Conservation (phyloP, 805 yeast genomes). For the Kregervanrija fluxuum region DNA sequence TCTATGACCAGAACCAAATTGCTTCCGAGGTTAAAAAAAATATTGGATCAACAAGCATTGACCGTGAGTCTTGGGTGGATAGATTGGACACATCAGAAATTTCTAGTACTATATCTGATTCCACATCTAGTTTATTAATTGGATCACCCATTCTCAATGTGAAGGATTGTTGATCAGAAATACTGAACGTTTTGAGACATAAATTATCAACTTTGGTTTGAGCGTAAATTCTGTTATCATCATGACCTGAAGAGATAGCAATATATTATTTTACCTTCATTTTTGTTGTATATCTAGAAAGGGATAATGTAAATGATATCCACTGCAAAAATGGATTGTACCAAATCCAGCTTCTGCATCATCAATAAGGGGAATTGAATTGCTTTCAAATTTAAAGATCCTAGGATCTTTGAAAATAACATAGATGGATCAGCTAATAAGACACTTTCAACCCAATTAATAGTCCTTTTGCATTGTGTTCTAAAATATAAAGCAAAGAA, state of each 20-base stretch:
- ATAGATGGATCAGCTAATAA: constrained; percentile 24
- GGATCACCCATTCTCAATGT: too few relatives aligned
- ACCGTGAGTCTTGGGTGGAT: too few relatives aligned
- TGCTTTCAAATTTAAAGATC: constrained; percentile 20
- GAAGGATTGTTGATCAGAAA: constrained; percentile 34
- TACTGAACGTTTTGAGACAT: constrained; percentile 28
- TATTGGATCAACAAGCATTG: constrained; percentile 34
- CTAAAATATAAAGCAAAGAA: too few relatives aligned
- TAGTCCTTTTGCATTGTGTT: too few relatives aligned
- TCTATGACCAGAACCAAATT: constrained; percentile 19
- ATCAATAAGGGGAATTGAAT: constrained; percentile 25
- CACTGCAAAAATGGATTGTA: constrained; percentile 40
- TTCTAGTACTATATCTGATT: too few relatives aligned
- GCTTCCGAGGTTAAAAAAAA: constrained; percentile 44
- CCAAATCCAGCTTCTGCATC: constrained; percentile 31
- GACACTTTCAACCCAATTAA: constrained; percentile 32
- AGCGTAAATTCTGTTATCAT: constrained; percentile 10
- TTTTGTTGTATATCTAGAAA: constrained; percentile 26
- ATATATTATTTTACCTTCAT: constrained; percentile 12
- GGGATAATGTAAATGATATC: constrained; percentile 40
- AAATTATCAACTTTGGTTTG: constrained; percentile 17
- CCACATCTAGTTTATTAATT: too few relatives aligned
- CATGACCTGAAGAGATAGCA: constrained; percentile 29
- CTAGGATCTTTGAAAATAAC: constrained; percentile 27
- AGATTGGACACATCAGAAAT: too few relatives aligned